These are phyloP conservation scores for Hypericum androsaemum DNA, from an alignment of 345 rosid species.

Conservation along the genomic window DNA sequence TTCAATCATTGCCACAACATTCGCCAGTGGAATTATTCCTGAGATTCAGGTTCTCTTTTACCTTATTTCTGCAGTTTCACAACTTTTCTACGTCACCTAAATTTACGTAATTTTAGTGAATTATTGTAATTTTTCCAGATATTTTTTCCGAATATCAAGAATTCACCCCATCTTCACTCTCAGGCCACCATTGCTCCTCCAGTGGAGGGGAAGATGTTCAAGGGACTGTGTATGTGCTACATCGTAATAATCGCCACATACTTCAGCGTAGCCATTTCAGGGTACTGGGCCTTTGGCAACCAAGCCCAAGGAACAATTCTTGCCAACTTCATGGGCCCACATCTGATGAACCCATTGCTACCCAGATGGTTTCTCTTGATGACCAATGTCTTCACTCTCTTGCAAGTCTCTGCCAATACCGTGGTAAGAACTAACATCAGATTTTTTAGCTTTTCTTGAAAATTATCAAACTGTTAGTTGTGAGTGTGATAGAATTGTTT, in stretches of 20 bases:
- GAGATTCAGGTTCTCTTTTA: conserved; percentile 42
- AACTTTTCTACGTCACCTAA: no score
- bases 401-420: conserved; percentile 30
- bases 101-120: no score
- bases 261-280: conserved; percentile 39
- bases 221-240: conserved; percentile 43
- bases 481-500: no score
- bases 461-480: no score
- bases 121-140: no score
- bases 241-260: conserved; percentile 26
- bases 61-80: no score
- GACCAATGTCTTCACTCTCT: conserved; percentile 36
- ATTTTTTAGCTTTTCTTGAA: no score
- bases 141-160: no score
- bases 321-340: conserved; percentile 29
- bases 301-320: conserved; percentile 21
- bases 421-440: conserved; percentile 20
- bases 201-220: conserved; percentile 55
- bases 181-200: conserved; percentile 54
- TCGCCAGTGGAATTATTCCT: conserved; percentile 48
- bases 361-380: conserved; percentile 38
- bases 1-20: conserved; percentile 40
- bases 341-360: conserved; percentile 25
- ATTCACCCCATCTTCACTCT: not conserved
- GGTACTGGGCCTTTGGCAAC: conserved; percentile 57